A percentile compares a stretch with the other conserved stretches of the same genome.
phyloP scores from a whole-genome alignment of 2,329 filamentous ascomycete species.

The Diaporthe australafricana region DNA sequence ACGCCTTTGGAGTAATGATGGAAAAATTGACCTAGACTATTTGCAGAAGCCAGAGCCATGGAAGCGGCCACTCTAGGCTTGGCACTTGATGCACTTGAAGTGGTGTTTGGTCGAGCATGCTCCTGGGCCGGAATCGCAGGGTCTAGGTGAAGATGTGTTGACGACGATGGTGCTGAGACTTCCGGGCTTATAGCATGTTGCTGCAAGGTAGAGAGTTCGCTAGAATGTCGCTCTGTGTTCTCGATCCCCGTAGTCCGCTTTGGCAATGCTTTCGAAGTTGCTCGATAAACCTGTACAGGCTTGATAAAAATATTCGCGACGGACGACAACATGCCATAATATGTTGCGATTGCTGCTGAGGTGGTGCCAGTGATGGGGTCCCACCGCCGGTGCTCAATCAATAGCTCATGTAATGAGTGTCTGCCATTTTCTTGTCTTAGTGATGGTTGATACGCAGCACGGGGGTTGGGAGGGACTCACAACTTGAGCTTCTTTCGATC shows the following conservation, averaged over 20 bases:
- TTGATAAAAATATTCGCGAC: conserved; percentile 39
- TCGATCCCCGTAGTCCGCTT: too few species aligned
- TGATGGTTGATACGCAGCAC: too few species aligned
- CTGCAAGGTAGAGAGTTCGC: too few species aligned
- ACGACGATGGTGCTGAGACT: too few species aligned
- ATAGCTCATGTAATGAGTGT: conserved; percentile 52
- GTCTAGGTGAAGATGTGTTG: too few species aligned
- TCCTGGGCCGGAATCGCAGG: too few species aligned
- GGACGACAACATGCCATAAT: conserved; percentile 31
- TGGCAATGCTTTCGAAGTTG: too few species aligned
- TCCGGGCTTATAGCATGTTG: too few species aligned
- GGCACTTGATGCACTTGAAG: conserved; percentile 25
- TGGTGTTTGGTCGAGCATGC: neutral
- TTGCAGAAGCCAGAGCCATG: conserved; percentile 31
- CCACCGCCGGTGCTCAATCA: conserved; percentile 50
- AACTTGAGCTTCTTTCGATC: conserved; percentile 61
- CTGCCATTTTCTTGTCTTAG: conserved; percentile 46
- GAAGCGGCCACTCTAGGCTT: neutral
- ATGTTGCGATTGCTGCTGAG: conserved; percentile 38
- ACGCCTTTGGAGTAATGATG: conserved; percentile 47
- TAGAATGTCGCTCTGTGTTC: too few species aligned
- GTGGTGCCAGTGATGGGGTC: conserved; percentile 46
- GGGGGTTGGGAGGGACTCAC: neutral
- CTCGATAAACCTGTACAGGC: conserved; percentile 30
- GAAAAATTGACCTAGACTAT: conserved; percentile 52